Conservation (phyloP, 2,329 filamentous ascomycete genomes). For the Leptographium galeiforme region DNA sequence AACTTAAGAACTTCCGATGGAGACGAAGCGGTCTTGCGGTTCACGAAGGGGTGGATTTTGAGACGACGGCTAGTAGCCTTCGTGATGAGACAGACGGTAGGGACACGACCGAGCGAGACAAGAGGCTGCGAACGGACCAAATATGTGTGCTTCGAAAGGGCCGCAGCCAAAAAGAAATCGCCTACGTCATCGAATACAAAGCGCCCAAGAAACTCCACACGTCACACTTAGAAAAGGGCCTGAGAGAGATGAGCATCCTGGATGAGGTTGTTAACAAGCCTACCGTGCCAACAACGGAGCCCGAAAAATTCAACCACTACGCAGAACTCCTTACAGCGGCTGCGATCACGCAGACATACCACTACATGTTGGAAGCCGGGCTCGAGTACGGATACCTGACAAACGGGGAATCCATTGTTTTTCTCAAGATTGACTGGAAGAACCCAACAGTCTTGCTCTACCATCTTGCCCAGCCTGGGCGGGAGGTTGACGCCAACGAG, state of each 20-base stretch:
- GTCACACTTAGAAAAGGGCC: slow-evolving; percentile 25
- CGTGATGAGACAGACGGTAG: neutral
- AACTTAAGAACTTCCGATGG: neutral
- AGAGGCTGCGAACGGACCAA: slow-evolving; percentile 19
- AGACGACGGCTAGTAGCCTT: slow-evolving; percentile 1
- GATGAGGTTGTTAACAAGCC: slow-evolving; percentile 16
- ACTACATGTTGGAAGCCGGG: slow-evolving; percentile 34
- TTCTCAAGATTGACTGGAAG: slow-evolving; percentile 19
- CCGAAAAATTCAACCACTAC: slow-evolving; percentile 2
- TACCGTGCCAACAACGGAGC: slow-evolving; percentile 13
- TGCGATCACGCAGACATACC: slow-evolving; percentile 32
- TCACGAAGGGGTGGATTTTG: slow-evolving; percentile 16
- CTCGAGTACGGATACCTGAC: slow-evolving; percentile 28
- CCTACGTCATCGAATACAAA: slow-evolving; percentile 30
- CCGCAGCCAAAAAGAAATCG: slow-evolving; percentile 10
- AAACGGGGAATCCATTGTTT: slow-evolving; percentile 29
- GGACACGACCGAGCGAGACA: neutral
- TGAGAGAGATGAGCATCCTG: slow-evolving; percentile 27
- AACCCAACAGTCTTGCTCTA: slow-evolving; percentile 17
- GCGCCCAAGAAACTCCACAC: slow-evolving; percentile 30
- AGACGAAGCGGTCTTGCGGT: slow-evolving; percentile 10
- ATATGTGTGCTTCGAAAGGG: slow-evolving; percentile 16
- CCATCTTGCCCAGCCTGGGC: slow-evolving; percentile 17
- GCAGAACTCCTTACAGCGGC: slow-evolving; percentile 17
- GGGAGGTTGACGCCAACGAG: slow-evolving; percentile 15